Conservation (phyloP, 495 filamentous ascomycete genomes). For the Glarea lozoyensis region DNA sequence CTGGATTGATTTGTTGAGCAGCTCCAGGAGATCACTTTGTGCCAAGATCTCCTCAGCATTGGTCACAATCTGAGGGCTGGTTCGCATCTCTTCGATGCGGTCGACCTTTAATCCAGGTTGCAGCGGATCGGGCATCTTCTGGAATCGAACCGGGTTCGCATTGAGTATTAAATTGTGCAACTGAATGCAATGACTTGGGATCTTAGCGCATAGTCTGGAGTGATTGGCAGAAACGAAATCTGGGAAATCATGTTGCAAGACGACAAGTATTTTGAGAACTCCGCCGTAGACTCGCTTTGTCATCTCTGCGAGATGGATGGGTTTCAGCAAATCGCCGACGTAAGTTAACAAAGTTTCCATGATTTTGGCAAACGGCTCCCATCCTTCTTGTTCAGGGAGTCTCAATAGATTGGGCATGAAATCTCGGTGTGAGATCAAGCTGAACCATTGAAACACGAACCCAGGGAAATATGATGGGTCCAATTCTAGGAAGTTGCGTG, state of each 20-base stretch:
- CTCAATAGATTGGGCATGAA: slow-evolving; percentile 78
- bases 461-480: slow-evolving; percentile 67
- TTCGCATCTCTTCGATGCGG: slow-evolving; percentile 65
- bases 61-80: slow-evolving; percentile 51
- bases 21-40: slow-evolving; percentile 53
- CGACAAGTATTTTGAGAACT: slow-evolving; percentile 67
- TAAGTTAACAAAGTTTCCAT: slow-evolving; percentile 66
- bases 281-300: slow-evolving; percentile 80
- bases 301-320: slow-evolving; percentile 54
- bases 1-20: slow-evolving; percentile 57
- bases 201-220: slow-evolving; percentile 72
- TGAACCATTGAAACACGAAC: slow-evolving; percentile 80
- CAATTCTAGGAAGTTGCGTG: slow-evolving; percentile 63
- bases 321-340: slow-evolving; percentile 73
- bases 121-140: slow-evolving; percentile 76
- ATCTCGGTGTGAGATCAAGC: slow-evolving; percentile 70
- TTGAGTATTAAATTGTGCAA: slow-evolving; percentile 82
- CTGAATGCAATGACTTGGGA: slow-evolving; percentile 79
- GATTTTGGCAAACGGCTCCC: slow-evolving; percentile 65
- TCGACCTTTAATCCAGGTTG: slow-evolving; percentile 72
- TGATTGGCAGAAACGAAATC: slow-evolving; percentile 88
- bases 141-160: slow-evolving; percentile 67
- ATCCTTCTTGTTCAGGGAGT: slow-evolving; percentile 60
- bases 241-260: slow-evolving; percentile 89
- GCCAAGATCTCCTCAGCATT: slow-evolving; percentile 51